Percentiles rank a stretch among this genome's conserved stretches.
phyloP scores from a whole-genome alignment of 345 rosid species.

The Dimocarpus longan region DNA sequence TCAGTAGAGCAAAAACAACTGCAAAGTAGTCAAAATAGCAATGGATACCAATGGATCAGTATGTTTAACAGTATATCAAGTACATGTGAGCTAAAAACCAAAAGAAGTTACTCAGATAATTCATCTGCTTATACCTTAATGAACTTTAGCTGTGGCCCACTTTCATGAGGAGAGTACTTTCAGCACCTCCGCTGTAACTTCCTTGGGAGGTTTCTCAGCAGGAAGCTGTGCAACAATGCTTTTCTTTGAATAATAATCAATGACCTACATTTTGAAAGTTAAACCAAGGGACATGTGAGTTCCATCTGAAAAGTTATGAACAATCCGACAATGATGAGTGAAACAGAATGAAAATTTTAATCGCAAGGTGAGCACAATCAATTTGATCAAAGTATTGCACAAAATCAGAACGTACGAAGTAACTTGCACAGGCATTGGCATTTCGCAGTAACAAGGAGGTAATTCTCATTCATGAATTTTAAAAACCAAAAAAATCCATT shows the following conservation, averaged over 20 bases:
- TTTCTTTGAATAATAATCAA: slow-evolving; percentile 75
- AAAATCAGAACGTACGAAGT: not conserved
- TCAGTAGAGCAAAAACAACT: not conserved
- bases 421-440: not conserved
- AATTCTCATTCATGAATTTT: not conserved
- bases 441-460: not conserved
- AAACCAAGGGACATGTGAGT: not conserved
- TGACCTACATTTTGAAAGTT: slow-evolving; percentile 54
- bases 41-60: slow-evolving; percentile 4
- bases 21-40: slow-evolving; percentile 11
- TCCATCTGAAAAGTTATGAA: not conserved
- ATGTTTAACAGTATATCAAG: slow-evolving; percentile 7
- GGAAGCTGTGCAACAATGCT: slow-evolving; percentile 67
- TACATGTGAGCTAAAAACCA: slow-evolving; percentile 7
- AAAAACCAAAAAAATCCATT: not conserved
- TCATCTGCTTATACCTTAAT: slow-evolving; percentile 8
- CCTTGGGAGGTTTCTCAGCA: slow-evolving; percentile 82
- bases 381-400: not conserved
- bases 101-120: slow-evolving; percentile 3
- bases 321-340: not conserved
- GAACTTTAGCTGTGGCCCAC: not conserved
- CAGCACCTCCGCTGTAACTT: slow-evolving; percentile 74
- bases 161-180: slow-evolving; percentile 56
- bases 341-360: not conserved
- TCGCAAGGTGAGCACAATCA: not conserved